Conservation (phyloP, 805 yeast genomes). For the Candida ipomoeae region DNA sequence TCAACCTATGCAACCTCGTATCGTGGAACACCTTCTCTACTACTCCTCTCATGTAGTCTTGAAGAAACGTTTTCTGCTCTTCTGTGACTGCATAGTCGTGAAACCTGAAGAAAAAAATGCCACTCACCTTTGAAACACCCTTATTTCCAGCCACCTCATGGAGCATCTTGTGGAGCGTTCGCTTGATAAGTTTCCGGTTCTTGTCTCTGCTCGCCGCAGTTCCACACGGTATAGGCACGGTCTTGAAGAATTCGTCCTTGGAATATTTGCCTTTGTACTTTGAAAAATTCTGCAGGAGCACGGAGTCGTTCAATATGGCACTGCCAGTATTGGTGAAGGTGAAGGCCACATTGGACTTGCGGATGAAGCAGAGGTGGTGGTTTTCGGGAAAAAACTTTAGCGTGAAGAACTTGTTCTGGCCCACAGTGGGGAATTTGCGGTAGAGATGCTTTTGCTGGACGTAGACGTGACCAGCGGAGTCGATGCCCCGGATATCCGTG, state of each 20-base stretch:
- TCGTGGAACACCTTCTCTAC: conserved; percentile 11
- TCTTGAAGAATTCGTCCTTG: conserved; percentile 20
- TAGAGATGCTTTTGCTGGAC: conserved; percentile 8
- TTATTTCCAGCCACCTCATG: conserved; percentile 1
- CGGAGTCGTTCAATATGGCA: conserved; percentile 23
- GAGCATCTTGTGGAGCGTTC: conserved; percentile 9
- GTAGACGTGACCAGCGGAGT: conserved; percentile 18
- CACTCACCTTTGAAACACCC: conserved; percentile 12
- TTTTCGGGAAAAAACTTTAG: conserved; percentile 28
- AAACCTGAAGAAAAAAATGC: conserved; percentile 14
- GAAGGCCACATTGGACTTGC: conserved; percentile 39
- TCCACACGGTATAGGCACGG: conserved; percentile 26
- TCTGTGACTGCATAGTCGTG: conserved; percentile 6
- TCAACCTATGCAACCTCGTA: not conserved
- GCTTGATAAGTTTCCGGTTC: conserved; percentile 35
- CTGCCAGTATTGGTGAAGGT: conserved; percentile 29
- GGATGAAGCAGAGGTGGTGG: conserved; percentile 24
- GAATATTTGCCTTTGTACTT: conserved; percentile 29
- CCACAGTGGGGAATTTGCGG: conserved; percentile 16
- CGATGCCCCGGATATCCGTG: conserved; percentile 36
- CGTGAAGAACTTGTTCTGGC: conserved; percentile 20
- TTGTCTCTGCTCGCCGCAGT: conserved; percentile 30
- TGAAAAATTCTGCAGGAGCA: conserved; percentile 19
- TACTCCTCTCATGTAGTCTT: conserved; percentile 5
- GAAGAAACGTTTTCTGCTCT: conserved; percentile 3